phyloP scores from a whole-genome alignment of 148 eudicot species.

The Vaccinium macrocarpon region DNA sequence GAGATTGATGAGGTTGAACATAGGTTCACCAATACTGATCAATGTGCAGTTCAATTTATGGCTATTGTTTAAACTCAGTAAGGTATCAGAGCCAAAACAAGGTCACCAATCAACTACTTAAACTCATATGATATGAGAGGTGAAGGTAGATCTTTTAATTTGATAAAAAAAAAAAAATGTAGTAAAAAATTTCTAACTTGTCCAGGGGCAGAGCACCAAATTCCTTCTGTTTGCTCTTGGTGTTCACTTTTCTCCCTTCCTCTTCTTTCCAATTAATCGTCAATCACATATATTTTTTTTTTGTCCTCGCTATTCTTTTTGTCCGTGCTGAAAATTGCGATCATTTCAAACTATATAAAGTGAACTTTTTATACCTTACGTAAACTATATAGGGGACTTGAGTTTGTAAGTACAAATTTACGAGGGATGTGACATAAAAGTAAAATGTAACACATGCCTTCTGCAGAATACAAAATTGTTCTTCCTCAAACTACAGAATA shows the following conservation, averaged over 20 bases:
- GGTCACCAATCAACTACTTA: background rate
- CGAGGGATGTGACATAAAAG: background rate
- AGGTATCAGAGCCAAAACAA: background rate
- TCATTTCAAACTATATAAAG: background rate
- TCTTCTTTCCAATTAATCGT: too few relatives aligned
- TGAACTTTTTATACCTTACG: slow-evolving; percentile 39
- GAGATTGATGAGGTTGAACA: background rate
- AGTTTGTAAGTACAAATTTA: slow-evolving; percentile 18
- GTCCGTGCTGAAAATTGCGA: background rate
- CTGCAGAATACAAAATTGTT: background rate
- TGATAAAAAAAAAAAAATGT: too few relatives aligned
- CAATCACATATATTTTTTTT: too few relatives aligned
- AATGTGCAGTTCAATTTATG: background rate
- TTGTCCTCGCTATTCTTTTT: background rate
- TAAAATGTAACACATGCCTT: background rate
- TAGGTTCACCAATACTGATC: background rate
- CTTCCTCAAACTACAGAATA: background rate
- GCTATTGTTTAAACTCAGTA: background rate
- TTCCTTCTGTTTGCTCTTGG: background rate
- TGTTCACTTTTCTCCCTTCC: background rate
- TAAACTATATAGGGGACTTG: background rate
- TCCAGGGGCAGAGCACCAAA: too few relatives aligned
- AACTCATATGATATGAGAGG: background rate
- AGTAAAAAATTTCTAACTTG: too few relatives aligned
- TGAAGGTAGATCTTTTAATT: too few relatives aligned